Conservation (phyloP, 805 yeast species). For the Candida pseudoglaebosa region DNA sequence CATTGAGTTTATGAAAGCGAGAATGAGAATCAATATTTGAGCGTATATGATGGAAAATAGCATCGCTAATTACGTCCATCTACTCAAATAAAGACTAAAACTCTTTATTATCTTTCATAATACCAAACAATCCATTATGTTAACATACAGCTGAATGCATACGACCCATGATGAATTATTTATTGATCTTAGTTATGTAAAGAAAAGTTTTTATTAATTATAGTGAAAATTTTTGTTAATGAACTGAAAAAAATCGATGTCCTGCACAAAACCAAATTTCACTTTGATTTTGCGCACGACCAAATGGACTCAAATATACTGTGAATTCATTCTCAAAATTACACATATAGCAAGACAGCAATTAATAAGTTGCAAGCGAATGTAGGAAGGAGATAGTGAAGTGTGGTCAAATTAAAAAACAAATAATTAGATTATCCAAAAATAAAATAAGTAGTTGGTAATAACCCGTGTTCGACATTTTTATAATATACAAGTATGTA, state of each 20-base stretch:
- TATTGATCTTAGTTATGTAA: constrained; percentile 20
- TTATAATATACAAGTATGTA: no score
- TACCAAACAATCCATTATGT: constrained; percentile 19
- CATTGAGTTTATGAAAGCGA: constrained; percentile 1
- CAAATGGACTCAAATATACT: no score
- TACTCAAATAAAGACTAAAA: constrained; percentile 2
- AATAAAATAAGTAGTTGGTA: no score
- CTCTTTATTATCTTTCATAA: constrained; percentile 4
- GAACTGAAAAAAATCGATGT: constrained; percentile 1
- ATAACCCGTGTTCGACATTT: no score
- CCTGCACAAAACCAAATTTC: no score
- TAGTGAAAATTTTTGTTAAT: background rate
- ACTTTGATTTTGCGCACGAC: no score
- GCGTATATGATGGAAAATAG: background rate
- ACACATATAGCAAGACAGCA: no score
- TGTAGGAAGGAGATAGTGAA: no score
- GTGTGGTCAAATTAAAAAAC: no score
- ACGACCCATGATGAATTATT: constrained; percentile 92
- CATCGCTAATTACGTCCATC: background rate
- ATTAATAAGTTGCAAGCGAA: no score
- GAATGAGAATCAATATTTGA: background rate
- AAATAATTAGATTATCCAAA: no score
- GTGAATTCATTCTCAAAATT: no score
- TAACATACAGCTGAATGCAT: constrained; percentile 94
- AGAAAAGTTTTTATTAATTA: constrained; percentile 3